Base-by-base conservation (phyloP, 2,329 filamentous ascomycete species). In the Aspergillus sp. region DNA sequence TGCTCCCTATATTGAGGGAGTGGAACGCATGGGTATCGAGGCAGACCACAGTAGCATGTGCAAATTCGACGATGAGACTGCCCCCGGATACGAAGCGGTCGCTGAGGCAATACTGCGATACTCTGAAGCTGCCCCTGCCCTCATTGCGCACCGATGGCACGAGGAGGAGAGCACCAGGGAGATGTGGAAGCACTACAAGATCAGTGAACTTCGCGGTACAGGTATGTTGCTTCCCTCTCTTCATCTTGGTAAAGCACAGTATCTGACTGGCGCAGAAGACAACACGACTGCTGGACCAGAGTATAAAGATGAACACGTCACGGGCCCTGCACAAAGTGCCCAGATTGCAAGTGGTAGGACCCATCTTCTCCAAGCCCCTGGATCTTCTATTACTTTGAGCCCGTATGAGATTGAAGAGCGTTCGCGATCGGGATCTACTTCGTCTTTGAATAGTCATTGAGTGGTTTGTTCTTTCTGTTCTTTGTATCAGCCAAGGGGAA, bases 21-120 rank as follows among this genome's bases (percentile, higher is more conserved):
- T 86, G 0, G 82, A 80, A 38, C 84, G 85, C 54, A 86, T 84
- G 65, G 84, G 84, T n/a, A 86, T 88, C 49, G 84, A 88, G 55
- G 82, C 83, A 6, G 81, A 79, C n/a, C 84, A 88, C 60, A 81
- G 80, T 1, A 73, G 76, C 39, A 87, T 88, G 81, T 86, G 83
- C 72, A 88, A 87, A 60, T 88, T 87, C 50, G 76, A 81, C 19
- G 78, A 77, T 52, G 74, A 76, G 43, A 79, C 74, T 51, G 77
- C 85, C 0, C 83, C 85, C 0, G 86, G 86, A 0, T 90, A 83
- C 60, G 73, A 75, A 44, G 68, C 73, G 3, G 70, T 79, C 7
- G 72, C 71, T 3, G 75, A 77, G 49, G 74, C 72, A 3, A 64
- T 77, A 27, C 52, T 67, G 30, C 65, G 71, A 44, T 76, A 76